Conservation (phyloP, 306 rosid species). For the Hippophae gyantsensis region DNA sequence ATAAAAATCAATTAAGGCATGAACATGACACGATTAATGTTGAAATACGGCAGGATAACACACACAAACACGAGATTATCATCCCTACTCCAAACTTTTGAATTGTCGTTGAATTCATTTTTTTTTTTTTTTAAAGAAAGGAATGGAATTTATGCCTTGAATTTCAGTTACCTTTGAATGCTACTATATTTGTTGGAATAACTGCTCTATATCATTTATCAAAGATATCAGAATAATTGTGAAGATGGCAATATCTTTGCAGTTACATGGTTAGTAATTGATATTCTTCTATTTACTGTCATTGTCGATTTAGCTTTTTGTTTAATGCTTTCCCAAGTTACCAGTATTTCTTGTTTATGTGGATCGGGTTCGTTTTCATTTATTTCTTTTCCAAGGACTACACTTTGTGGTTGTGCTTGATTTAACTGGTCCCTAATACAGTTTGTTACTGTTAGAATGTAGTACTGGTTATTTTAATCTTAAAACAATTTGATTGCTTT, state of each 20-base stretch:
- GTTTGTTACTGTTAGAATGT: not conserved
- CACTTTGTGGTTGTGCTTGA: not conserved
- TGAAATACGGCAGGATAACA: not conserved
- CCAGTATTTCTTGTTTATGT: no score
- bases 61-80: not conserved
- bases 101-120: not conserved
- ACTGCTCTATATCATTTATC: no score
- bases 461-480: no score
- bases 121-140: not conserved
- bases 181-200: no score
- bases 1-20: not conserved
- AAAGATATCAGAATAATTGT: not conserved
- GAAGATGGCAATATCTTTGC: not conserved
- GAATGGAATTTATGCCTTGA: slow-evolving; percentile 20
- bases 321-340: no score
- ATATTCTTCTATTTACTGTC: no score
- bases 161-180: not conserved
- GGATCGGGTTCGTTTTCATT: not conserved
- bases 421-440: not conserved
- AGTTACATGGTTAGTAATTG: no score
- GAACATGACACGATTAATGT: not conserved
- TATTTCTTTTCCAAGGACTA: no score
- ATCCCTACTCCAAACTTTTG: not conserved
- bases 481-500: no score
- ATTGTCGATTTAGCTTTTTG: no score